Evolutionary conservation across 2,329 filamentous ascomycete genomes (phyloP).

Genomic region (Colletotrichum filicis): DNA sequence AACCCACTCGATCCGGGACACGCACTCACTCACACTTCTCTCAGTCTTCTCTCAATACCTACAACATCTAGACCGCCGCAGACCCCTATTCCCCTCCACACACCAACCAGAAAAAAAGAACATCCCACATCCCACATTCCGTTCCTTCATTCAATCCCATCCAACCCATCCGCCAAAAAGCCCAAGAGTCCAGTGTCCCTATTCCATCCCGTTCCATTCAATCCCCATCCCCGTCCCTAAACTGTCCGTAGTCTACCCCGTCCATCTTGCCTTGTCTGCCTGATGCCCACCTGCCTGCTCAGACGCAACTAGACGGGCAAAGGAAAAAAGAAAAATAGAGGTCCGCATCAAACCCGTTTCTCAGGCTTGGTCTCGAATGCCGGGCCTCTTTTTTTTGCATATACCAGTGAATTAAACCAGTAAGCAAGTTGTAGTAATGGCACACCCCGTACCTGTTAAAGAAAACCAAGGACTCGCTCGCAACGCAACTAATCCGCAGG

Average conservation of each 20-base stretch:
- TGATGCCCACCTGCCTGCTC: constrained; percentile 14
- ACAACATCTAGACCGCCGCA: neutral
- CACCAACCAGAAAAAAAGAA: neutral
- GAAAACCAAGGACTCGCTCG: constrained; percentile 25
- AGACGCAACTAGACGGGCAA: neutral
- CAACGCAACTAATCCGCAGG: constrained; percentile 18
- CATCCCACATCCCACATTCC: constrained; percentile 19
- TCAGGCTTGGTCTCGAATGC: neutral
- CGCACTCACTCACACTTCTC: neutral
- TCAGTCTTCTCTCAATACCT: too few species aligned
- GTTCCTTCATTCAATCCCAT: neutral
- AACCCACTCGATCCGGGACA: neutral
- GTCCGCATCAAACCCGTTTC: neutral
- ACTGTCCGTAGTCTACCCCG: neutral
- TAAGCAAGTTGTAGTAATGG: constrained; percentile 7
- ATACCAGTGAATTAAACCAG: constrained; percentile 19
- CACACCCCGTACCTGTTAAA: constrained; percentile 3
- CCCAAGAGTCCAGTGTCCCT: neutral
- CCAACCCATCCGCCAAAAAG: neutral
- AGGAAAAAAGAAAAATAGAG: neutral
- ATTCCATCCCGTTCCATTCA: neutral
- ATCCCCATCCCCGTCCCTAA: neutral
- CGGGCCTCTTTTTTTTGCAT: neutral
- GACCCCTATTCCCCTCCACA: neutral
- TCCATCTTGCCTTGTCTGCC: neutral